Evolutionary conservation across 768 basidiomycete species (phyloP), one percentile per base, ranked within the genome.

Genomic region (Mycena rebaudengoi): DNA sequence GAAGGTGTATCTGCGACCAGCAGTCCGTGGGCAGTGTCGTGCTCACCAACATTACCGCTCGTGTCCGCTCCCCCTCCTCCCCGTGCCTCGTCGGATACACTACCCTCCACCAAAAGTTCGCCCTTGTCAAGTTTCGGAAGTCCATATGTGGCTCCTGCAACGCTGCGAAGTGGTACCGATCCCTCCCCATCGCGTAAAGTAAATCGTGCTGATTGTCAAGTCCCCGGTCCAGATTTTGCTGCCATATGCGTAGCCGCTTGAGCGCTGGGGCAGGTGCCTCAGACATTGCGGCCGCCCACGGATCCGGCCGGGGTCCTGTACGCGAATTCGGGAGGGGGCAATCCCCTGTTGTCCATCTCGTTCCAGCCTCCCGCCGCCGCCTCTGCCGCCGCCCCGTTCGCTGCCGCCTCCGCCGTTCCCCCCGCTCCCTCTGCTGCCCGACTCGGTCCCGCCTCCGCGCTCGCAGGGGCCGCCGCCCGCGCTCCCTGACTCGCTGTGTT

Each of bases 1-100:
- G 70, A 12, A 80, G 45, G 49, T 78, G 32, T 1, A 57, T 25
- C 33, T 57, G 44, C 23, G 55, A 46, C 55, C 55, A 57, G 0
- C 32, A 1, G 10, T 46, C 29, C 7, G 55, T 57, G 8, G 55
- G 32, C 32, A 57, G 18, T 1, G 55, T 2, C 2, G 14, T n/a
- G 23, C n/a, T 58, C 56, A 58, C 46, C 12, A 46, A 14, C 20
- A 37, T 48, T 11, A 57, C 45, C 45, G 45, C 43, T 14, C 41
- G 12, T 8, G 55, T 2, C n/a, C 32, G 32, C 43, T 16, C 29
- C 48, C n/a, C 48, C 11, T 1, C 8, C 43, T 2, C 25, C 20
- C 23, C 16, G 13, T 4, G 5, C 1, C 53, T 30, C 28, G 41
- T 44, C n/a, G 53, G 55, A 18, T 57, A 57, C 8, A 46, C 55